phyloP scores from a whole-genome alignment of 2,329 filamentous ascomycete genomes.

The Pseudogymnoascus sp. region DNA sequence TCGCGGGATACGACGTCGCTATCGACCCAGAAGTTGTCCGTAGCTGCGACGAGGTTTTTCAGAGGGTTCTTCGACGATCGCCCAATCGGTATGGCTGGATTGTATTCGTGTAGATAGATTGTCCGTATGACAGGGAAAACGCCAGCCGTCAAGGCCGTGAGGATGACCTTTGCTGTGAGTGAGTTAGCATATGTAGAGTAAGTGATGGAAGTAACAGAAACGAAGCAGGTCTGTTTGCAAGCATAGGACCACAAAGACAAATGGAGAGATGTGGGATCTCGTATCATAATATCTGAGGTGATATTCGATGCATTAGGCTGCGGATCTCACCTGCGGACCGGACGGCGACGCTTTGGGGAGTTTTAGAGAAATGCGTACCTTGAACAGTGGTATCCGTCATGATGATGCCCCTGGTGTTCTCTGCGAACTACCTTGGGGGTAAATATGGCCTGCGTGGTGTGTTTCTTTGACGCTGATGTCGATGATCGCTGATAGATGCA shows the following conservation, averaged over 20 bases:
- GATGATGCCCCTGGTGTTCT: neutral
- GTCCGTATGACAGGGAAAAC: conserved; percentile 8
- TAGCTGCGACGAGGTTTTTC: conserved; percentile 36
- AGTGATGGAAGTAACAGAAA: neutral
- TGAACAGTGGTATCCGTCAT: neutral
- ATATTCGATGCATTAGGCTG: neutral
- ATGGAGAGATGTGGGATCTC: neutral
- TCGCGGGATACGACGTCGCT: conserved; percentile 63
- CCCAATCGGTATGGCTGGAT: conserved; percentile 30
- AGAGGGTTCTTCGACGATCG: conserved; percentile 38
- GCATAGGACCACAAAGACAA: neutral
- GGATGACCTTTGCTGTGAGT: conserved; percentile 7
- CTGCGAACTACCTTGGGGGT: neutral
- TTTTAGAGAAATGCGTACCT: neutral
- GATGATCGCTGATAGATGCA: neutral
- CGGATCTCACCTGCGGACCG: neutral
- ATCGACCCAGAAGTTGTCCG: conserved; percentile 58
- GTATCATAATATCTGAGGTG: neutral
- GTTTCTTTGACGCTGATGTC: neutral
- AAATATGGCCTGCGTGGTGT: neutral
- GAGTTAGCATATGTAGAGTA: neutral
- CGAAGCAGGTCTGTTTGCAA: neutral
- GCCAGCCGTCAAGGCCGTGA: conserved; percentile 7
- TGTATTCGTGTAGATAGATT: conserved; percentile 7
- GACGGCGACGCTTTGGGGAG: neutral